A percentile compares a stretch with the other conserved stretches of the same genome.
Evolutionary conservation across 2,329 filamentous ascomycete species (phyloP).

Genomic region (Aspergillus nomiae): DNA sequence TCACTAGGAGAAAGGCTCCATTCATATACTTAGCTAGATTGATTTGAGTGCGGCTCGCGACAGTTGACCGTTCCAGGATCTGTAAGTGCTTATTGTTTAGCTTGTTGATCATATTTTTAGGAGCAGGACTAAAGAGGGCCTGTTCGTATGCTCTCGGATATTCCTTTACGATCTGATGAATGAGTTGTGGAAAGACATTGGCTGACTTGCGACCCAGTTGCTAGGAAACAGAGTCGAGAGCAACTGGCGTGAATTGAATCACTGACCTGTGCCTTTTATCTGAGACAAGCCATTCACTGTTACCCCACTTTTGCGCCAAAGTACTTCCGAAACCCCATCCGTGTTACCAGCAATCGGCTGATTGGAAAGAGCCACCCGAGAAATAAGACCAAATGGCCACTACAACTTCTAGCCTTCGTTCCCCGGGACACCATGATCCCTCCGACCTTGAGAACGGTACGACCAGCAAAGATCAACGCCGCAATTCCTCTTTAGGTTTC

Average conservation of each 20-base stretch:
- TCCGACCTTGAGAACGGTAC: constrained; percentile 38
- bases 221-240: background rate
- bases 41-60: background rate
- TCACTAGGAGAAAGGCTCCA: background rate
- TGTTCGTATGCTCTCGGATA: no score
- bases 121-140: background rate
- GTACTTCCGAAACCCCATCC: constrained; percentile 13
- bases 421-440: constrained; percentile 35
- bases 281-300: constrained; percentile 23
- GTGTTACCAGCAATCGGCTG: constrained; percentile 21
- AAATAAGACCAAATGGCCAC: constrained; percentile 32
- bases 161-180: no score
- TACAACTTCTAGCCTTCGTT: constrained; percentile 38
- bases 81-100: constrained; percentile 7
- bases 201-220: background rate
- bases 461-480: constrained; percentile 36
- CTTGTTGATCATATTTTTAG: background rate
- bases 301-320: constrained; percentile 21
- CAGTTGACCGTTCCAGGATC: background rate
- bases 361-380: constrained; percentile 20
- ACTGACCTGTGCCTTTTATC: constrained; percentile 17
- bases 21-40: constrained; percentile 9
- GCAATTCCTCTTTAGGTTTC: constrained; percentile 56
- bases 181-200: background rate
- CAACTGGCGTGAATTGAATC: constrained; percentile 3